Evolutionary conservation across 768 basidiomycete genomes (phyloP), one percentile per base, ranked within the genome.

Genomic region (Trametes villosa): DNA sequence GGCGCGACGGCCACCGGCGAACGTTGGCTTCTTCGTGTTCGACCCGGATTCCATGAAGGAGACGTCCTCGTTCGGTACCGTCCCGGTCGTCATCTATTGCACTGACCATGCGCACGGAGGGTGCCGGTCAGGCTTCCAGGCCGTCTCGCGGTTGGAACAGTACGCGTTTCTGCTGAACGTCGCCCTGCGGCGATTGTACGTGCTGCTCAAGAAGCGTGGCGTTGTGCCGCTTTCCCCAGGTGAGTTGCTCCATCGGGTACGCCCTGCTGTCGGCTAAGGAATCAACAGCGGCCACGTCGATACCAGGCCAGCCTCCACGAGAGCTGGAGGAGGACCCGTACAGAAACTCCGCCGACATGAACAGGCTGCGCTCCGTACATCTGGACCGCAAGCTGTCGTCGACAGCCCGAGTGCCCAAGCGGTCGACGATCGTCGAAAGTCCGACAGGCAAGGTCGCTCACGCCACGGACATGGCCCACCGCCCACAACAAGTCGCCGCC

Each of bases 101-200:
- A 82, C 80, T 6, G 86, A 89, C 15, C 95, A 96, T 72, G 86
- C 82, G 9, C 86, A 88, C 70, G 67, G 76, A 27, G 83, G 82
- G 17, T 92, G 89, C 68, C 79, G 84, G 57, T 70, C 75, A 24
- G 94, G 96, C 12, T 98, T 98, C 75, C 91, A 92, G 70, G 82
- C 92, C 18, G 97, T 97, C 17, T 94, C 96, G 61, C 82, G 96
- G 57, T 76, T 99, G 64, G 97, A 99, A 78, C 97, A 99, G 72
- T 99, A 97, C 73, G 93, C 97, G 2, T 99, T 96, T 80, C 76
- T 99, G 57, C 79, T 99, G 53, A 98, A 98, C 70, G 97, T 98
- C 24, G 97, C 96, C 20, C 79, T 99, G 56, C 82, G 96, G 65
- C 84, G 96, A 69, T 79, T 99, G 53, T 98, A 95, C 75, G 83